These are phyloP conservation scores for Diplodia mutila DNA, from an alignment of 2,329 filamentous ascomycete genomes.

Conservation along the genomic window DNA sequence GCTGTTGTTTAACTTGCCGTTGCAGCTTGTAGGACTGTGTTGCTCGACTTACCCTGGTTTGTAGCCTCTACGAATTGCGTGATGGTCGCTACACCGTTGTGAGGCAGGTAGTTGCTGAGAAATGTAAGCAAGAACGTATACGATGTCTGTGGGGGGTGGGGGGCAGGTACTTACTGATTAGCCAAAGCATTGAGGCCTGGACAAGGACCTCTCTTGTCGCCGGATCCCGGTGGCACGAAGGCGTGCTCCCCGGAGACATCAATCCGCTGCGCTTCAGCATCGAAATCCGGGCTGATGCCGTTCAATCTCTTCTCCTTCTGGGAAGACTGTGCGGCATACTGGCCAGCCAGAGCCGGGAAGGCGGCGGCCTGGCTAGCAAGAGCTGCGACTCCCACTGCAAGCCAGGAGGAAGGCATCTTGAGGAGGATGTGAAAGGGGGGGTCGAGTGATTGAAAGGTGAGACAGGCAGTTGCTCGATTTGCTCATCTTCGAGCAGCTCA, in stretches of 20 bases:
- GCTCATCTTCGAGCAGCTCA: neutral
- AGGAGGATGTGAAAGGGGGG: too few species aligned
- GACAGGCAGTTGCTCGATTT: neutral
- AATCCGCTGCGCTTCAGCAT: conserved; percentile 12
- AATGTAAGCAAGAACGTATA: neutral
- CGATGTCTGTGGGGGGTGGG: neutral
- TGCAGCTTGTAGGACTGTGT: neutral
- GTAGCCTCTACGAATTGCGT: conserved; percentile 8
- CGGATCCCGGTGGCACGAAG: conserved; percentile 2
- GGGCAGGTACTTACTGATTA: neutral
- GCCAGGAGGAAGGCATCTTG: conserved; percentile 3
- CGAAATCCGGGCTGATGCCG: neutral
- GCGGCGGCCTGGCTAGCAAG: conserved; percentile 11
- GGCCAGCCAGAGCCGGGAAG: conserved; percentile 6
- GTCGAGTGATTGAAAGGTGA: neutral
- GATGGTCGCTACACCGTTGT: conserved; percentile 16
- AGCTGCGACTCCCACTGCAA: neutral
- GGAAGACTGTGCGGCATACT: neutral
- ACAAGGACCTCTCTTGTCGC: conserved; percentile 4
- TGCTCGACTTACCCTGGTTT: neutral
- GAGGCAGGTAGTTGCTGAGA: neutral
- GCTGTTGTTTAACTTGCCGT: neutral
- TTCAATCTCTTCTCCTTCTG: conserved; percentile 11
- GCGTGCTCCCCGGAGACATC: conserved; percentile 14
- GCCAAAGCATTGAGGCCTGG: conserved; percentile 15